Base-by-base conservation (phyloP, 805 yeast genomes). In the Yueomyces sp. region DNA sequence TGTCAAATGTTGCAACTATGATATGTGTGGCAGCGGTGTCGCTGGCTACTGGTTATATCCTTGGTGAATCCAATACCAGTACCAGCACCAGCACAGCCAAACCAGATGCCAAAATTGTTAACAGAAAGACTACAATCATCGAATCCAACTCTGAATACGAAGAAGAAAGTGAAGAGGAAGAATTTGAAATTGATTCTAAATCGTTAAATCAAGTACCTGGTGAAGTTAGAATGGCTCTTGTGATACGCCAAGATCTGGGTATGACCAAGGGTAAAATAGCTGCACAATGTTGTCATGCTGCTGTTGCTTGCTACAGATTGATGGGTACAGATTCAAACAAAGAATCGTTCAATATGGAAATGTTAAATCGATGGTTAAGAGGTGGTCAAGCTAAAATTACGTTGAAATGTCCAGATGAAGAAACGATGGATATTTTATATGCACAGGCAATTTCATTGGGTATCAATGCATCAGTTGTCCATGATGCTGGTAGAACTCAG, bases 201-300 rank as follows among this genome's bases (percentile, higher is more conserved):
- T 62, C 74, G 1, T 63, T 84, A 49, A 81, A 81, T 52, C 77
- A 73, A 19, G 64, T 82, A 2, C 83, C 83, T 1, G 94, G 92
- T 1, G 92, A 83, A 58, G 85, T 81, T 9, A 68, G 83, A 54
- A 82, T 90, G 95, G 87, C 92, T 0, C 67, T 92, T 28, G 77
- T 87, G 3, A 86, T 92, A 4, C 77, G 98, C 47, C 83, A 81
- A 30, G 98, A 92, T 59, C 66, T 92, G 47, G 80, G 77, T 38
- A 92, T 92, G 97, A 78, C 82, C 32, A 86, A 85, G 63, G 99
- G 99, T 27, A 92, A 92, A 59, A 81, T 85, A 2, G 96, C 97
- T 4, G 98, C 98, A 4, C 99, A 92, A 59, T 90, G 97, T 62
- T 81, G 87, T 36, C 99, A 92, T 66, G 98, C 98, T n/a, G 94